Evolutionary conservation across 495 filamentous ascomycete genomes (phyloP), one percentile per base, ranked within the genome.

Genomic region (Penicillium alfredii): DNA sequence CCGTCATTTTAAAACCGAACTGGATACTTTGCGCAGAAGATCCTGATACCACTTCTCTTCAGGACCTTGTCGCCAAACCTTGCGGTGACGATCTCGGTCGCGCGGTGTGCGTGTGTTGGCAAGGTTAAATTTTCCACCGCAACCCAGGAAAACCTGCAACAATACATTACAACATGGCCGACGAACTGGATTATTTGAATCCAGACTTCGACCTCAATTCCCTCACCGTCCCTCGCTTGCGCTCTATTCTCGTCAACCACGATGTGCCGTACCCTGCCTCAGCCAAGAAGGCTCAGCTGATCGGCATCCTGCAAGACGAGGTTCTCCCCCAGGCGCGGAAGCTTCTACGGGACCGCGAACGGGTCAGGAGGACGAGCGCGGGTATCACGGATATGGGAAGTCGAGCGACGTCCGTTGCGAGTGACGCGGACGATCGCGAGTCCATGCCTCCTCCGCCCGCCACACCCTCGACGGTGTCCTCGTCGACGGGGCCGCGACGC

Each of bases 161-260:
- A n/a, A n/a, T n/a, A n/a, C n/a, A n/a, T n/a, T 15, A 38, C 51
- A 72, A 26, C 52, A 85, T 85, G 80, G 64, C 64, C 14, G 86
- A 88, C 48, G 78, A 74, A 40, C 58, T 81, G 32, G 82, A 89
- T 37, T 98, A 96, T 56, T 76, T 97, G 22, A 74, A 85, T 38
- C 65, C 82, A 12, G 84, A 74, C 45, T 96, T 94, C 60, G 88
- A 97, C 53, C 82, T 93, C 16, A 66, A 68, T 42, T 78, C 76
- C 34, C 72, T 96, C 36, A 97, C 86, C 4, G 77, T 95, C 17
- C 86, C 90, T 25, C 80, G 80, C 22, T 73, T 98, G 37, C 84
- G 92, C 29, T 84, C 82, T 13, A 90, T 96, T 42, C 79, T 98
- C 19, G 80, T 97, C 45, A 81, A 77, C 36, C 82, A 98, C 63